These are phyloP conservation scores for Aspergillus floridensis DNA, from an alignment of 2,329 filamentous ascomycete genomes.

Conservation along the genomic window DNA sequence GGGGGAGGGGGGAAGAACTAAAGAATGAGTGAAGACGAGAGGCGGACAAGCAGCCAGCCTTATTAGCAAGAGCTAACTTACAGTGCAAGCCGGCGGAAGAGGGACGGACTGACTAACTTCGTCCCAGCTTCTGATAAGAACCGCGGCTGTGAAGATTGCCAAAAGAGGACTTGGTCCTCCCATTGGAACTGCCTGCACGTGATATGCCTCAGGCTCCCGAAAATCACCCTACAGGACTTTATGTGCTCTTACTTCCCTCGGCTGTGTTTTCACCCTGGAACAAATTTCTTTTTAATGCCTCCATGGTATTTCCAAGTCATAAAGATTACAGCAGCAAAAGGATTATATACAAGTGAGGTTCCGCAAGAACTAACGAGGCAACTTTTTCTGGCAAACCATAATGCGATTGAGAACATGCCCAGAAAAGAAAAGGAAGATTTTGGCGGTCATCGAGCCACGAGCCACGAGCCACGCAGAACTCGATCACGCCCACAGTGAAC, in stretches of 20 bases:
- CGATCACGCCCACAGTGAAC: background rate
- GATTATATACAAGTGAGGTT: conserved; percentile 20
- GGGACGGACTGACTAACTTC: no score
- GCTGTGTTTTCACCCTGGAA: background rate
- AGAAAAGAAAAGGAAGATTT: conserved; percentile 5
- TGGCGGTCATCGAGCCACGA: background rate
- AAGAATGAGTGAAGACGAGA: conserved; percentile 4
- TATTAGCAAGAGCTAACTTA: background rate
- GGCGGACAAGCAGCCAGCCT: conserved; percentile 3
- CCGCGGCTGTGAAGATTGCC: conserved; percentile 18
- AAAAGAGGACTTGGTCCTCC: no score
- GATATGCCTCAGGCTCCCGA: no score
- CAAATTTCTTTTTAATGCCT: background rate
- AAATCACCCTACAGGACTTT: no score
- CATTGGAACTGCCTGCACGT: no score
- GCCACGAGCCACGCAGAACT: background rate
- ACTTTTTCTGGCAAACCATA: conserved; percentile 17
- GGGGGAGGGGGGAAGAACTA: background rate
- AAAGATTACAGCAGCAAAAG: conserved; percentile 12
- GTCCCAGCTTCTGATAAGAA: conserved; percentile 16
- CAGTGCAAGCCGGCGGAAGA: no score
- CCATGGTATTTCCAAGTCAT: conserved; percentile 15
- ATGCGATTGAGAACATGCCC: conserved; percentile 13
- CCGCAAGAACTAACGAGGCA: conserved; percentile 11
- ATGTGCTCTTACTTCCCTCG: background rate